phyloP scores from a whole-genome alignment of 176 grass and related monocot genomes.

The Carex myosuroides region DNA sequence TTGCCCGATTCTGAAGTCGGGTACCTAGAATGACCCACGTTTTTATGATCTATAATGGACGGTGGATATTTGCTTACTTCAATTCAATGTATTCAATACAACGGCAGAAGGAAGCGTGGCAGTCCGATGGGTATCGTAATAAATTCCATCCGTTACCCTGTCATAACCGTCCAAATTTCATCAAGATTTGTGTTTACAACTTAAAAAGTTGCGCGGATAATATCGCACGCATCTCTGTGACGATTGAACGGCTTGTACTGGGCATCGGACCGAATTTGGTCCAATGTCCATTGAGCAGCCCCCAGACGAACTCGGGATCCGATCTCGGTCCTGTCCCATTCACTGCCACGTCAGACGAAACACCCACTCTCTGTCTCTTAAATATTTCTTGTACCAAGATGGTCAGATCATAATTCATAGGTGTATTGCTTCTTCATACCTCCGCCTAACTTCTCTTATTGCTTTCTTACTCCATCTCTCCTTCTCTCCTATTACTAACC shows the following conservation, averaged over 20 bases:
- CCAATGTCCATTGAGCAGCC: too few relatives aligned
- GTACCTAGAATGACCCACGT: background rate
- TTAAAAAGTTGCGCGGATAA: too few relatives aligned
- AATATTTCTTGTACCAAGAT: background rate
- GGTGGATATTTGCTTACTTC: background rate
- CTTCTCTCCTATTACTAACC: background rate
- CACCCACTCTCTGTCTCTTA: slow-evolving; percentile 15
- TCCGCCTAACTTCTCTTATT: slow-evolving; percentile 1
- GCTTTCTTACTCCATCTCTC: slow-evolving; percentile 5
- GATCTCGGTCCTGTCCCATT: slow-evolving; percentile 9
- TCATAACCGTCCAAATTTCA: too few relatives aligned
- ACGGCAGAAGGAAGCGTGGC: background rate
- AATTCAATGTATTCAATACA: background rate
- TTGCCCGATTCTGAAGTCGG: background rate
- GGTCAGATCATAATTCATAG: background rate
- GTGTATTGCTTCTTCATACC: background rate
- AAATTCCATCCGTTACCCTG: too few relatives aligned
- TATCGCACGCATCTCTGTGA: too few relatives aligned
- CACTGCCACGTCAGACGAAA: slow-evolving; percentile 12
- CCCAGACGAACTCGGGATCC: background rate
- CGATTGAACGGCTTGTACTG: too few relatives aligned
- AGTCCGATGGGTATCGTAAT: too few relatives aligned
- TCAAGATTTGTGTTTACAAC: too few relatives aligned
- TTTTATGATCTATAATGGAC: background rate
- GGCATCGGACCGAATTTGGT: too few relatives aligned